These are phyloP conservation scores for Termitomyces sp. DNA, from an alignment of 768 basidiomycete genomes.

Conservation along the genomic window DNA sequence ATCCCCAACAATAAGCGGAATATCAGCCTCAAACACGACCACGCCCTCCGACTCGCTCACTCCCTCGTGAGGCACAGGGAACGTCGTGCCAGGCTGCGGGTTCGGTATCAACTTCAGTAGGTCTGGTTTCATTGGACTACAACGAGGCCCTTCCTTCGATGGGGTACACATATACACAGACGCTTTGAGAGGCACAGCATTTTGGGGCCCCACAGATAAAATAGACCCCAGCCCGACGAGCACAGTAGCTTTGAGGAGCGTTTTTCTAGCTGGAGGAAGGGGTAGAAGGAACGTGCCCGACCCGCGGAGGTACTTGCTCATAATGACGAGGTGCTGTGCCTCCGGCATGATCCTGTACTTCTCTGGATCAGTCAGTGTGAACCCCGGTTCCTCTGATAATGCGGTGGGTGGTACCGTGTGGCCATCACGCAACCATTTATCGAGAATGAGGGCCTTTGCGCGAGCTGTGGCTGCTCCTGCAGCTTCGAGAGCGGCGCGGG, in stretches of 20 bases:
- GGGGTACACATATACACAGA: slow-evolving; percentile 44
- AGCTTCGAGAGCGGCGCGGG: slow-evolving; percentile 73
- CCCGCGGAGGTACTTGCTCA: slow-evolving; percentile 31
- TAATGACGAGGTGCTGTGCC: slow-evolving; percentile 36
- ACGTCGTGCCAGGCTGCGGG: slow-evolving; percentile 46
- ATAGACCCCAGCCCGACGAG: slow-evolving; percentile 63
- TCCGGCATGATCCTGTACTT: slow-evolving; percentile 34
- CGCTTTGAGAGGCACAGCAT: slow-evolving; percentile 38
- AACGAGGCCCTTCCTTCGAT: slow-evolving; percentile 21
- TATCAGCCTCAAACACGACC: slow-evolving; percentile 55
- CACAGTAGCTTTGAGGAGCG: slow-evolving; percentile 38
- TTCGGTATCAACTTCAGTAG: slow-evolving; percentile 62
- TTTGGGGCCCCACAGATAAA: slow-evolving; percentile 45
- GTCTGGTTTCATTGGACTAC: slow-evolving; percentile 38
- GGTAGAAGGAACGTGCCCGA: slow-evolving; percentile 52
- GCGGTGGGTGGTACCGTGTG: slow-evolving; percentile 35
- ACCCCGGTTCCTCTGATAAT: slow-evolving; percentile 5
- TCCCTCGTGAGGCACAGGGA: slow-evolving; percentile 68
- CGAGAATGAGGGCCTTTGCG: slow-evolving; percentile 39
- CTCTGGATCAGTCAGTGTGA: slow-evolving; percentile 19
- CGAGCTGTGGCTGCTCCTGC: slow-evolving; percentile 25
- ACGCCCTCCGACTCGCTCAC: slow-evolving; percentile 73
- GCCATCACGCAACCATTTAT: slow-evolving; percentile 69
- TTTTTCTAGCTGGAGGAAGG: slow-evolving; percentile 19
- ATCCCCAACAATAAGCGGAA: slow-evolving; percentile 19